phyloP scores from a whole-genome alignment of 495 filamentous ascomycete species.

The Mytilinidion resinicola region DNA sequence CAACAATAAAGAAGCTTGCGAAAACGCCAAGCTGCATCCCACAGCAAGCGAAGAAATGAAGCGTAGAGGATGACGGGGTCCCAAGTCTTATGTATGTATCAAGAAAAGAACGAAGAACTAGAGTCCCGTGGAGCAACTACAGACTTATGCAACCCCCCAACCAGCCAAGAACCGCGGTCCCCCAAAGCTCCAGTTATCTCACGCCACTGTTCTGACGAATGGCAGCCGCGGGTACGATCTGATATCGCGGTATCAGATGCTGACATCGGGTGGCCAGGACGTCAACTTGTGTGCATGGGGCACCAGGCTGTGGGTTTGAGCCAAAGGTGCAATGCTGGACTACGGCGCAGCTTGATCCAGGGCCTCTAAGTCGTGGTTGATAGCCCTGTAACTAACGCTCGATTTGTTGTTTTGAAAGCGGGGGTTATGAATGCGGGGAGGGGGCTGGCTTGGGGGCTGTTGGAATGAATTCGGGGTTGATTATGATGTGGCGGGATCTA shows the following conservation, averaged over 20 bases:
- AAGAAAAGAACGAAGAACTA: not conserved
- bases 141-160: not conserved
- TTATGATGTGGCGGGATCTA: no score
- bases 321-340: no score
- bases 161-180: not conserved
- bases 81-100: not conserved
- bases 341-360: no score
- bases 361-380: no score
- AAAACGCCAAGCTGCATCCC: not conserved
- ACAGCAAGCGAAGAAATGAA: not conserved
- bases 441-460: no score
- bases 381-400: no score
- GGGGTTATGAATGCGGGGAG: no score
- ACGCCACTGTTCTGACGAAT: constrained; percentile 2
- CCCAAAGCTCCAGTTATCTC: not conserved
- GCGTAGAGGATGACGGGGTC: not conserved
- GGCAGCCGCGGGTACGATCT: not conserved
- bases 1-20: not conserved
- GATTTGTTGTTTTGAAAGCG: no score
- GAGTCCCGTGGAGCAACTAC: not conserved
- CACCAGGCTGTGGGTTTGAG: no score
- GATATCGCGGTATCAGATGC: not conserved
- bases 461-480: no score
- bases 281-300: no score
- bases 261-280: no score